Base-by-base conservation (phyloP, 23 red algal species). In the Gracilaria domingensis region DNA sequence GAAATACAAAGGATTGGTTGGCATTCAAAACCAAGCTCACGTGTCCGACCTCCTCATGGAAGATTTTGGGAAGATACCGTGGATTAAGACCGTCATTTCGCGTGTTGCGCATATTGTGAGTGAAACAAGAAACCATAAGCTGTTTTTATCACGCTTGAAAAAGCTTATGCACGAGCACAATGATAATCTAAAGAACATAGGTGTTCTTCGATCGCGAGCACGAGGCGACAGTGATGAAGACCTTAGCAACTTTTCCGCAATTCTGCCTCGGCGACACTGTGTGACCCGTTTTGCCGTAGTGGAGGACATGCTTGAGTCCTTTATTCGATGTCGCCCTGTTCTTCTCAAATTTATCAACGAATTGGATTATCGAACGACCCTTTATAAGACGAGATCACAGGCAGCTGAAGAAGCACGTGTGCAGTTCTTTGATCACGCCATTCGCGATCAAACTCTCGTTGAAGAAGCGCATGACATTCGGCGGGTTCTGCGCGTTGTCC, bases 1-100 rank as follows among this genome's bases (percentile, higher is more conserved):
- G 42, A 45, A 4, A 11, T 38, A 83, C 39, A 26, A 24, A 4
- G 50, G 55, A 26, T 24, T 59, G 30, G 50, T 83, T 12, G 26
- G 26, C 11, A 54, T 83, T 35, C 50, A 83, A 29, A 30, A 83
- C 35, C 80, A 83, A n/a, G 36, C 47, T 13, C 80, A 83, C 38
- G 2, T 83, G 5, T 14, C 80, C 16, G 80, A 62, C 33, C 80
- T 3, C 62, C 80, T 83, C n/a, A 83, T 83, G 34, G 50, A 83
- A 38, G 36, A 83, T 42, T 17, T 66, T 21, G 23, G 47, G 26
- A 30, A 59, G 0, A 59, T 83, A 28, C 0, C 16, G 23, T 83
- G 48, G 80, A 64, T 83, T 21, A 37, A 38, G 21, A 38, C 14
- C 24, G 53, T 83, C 48, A 29, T 83, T 58, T 26, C n/a, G 3